These are phyloP conservation scores for Monosporascus cannonballus DNA, from an alignment of 2,329 filamentous ascomycete genomes.

Conservation along the genomic window DNA sequence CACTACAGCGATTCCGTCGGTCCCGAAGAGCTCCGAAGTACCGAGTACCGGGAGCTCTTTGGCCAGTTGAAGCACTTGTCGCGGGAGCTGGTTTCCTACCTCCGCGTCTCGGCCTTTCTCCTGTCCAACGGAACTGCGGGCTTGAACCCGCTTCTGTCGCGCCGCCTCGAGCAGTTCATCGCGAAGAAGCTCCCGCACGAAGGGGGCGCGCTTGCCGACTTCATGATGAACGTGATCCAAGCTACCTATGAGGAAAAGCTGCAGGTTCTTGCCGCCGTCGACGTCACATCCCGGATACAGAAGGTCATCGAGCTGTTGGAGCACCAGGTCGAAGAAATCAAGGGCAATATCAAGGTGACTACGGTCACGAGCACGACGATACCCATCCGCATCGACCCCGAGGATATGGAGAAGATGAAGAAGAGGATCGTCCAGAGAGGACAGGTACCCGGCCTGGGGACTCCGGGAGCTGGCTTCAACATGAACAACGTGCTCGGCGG, in stretches of 20 bases:
- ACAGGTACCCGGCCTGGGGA: constrained; percentile 13
- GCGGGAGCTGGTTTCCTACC: constrained; percentile 75
- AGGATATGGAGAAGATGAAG: constrained; percentile 45
- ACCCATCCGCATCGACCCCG: constrained; percentile 52
- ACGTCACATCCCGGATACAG: constrained; percentile 70
- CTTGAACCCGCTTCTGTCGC: constrained; percentile 77
- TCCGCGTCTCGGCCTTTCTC: constrained; percentile 80
- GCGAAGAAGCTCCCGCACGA: constrained; percentile 74
- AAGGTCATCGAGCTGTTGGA: constrained; percentile 79
- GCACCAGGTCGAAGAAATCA: constrained; percentile 75
- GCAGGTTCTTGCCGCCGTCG: constrained; percentile 72
- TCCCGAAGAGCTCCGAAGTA: constrained; percentile 15
- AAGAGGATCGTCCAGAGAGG: constrained; percentile 26
- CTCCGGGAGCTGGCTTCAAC: constrained; percentile 18
- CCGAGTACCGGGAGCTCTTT: constrained; percentile 56
- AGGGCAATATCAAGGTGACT: constrained; percentile 81
- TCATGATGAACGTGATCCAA: constrained; percentile 91
- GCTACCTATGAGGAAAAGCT: constrained; percentile 88
- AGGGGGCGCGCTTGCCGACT: constrained; percentile 83
- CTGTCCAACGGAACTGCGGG: constrained; percentile 57
- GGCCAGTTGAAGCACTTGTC: constrained; percentile 76
- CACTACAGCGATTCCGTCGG: constrained; percentile 18
- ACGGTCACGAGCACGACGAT: constrained; percentile 63
- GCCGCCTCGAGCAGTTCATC: constrained; percentile 83
- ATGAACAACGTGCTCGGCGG: constrained; percentile 39